Base-by-base conservation (phyloP, 768 basidiomycete genomes). In the Russula griseocarnosa region DNA sequence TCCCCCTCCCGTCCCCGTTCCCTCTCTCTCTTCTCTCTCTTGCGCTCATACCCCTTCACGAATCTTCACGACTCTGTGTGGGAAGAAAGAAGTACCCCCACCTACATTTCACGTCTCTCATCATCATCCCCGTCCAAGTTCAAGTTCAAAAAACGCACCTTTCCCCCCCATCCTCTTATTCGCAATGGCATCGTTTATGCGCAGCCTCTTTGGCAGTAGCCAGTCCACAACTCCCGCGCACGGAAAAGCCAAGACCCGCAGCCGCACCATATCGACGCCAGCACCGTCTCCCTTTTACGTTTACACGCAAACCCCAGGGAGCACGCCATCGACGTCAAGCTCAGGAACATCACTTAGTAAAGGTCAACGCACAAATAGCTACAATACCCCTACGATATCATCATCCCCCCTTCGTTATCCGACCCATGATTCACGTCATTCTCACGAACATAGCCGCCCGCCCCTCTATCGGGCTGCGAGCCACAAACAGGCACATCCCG, bases 111-210 rank as follows among this genome's bases (percentile, higher is more conserved):
- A 64, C 28, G 36, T 28, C 55, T 3, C 36, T 18, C 40, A 30
- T 18, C 18, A 13, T 8, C 28, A 44, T 47, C 49, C 49, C 28
- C 50, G 13, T 36, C 36, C 36, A 14, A 36, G 14, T 38, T 26
- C 47, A 36, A 34, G 16, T 34, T 34, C 34, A 2, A 36, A 36
- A 34, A 13, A n/a, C n/a, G 13, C 13, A 36, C 36, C 5, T 36
- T 2, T 36, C n/a, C n/a, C n/a, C n/a, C n/a, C n/a, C n/a, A n/a
- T 13, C 13, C 26, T 22, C 55, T 46, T 28, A n/a, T 53, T 38
- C 58, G 67, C 60, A 61, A 83, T 83, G 82, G 76, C 81, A 55
- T 78, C 82, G 38, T 80, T 81, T 74, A 70, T 83, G 62, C 82
- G 82, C 65, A 80, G 71, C 63, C 73, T 80, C 68, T 81, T 81